These are phyloP conservation scores for Populus nigra DNA, from an alignment of 345 rosid species.

Conservation along the genomic window DNA sequence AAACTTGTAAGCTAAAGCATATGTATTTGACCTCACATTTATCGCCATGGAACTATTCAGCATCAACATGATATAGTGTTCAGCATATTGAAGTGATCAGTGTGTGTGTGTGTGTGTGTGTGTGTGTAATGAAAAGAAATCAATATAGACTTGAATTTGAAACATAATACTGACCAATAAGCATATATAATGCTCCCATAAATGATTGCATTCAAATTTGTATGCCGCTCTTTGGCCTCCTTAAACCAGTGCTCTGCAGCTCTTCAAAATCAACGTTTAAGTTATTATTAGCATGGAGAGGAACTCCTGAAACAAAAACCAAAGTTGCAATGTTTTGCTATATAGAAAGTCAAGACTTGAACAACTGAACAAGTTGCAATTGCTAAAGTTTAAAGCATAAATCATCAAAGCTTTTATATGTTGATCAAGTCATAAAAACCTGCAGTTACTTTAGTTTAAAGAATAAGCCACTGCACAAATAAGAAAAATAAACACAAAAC, in stretches of 20 bases:
- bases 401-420: neutral
- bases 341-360: neutral
- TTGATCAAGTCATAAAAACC: neutral
- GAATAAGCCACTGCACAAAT: neutral
- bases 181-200: conserved; percentile 91
- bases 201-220: conserved; percentile 67
- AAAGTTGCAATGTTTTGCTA: neutral
- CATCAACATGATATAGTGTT: neutral
- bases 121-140: neutral
- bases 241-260: conserved; percentile 93
- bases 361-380: neutral
- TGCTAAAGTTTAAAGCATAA: neutral
- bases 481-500: neutral
- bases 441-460: neutral
- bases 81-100: neutral
- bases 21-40: neutral
- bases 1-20: neutral
- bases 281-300: conserved; percentile 34
- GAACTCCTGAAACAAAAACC: neutral
- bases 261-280: conserved; percentile 56
- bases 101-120: too few relatives aligned
- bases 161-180: conserved; percentile 52
- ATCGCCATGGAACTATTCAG: neutral
- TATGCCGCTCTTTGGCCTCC: conserved; percentile 69
- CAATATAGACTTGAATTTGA: neutral